These are phyloP conservation scores for Gomphus bonarii DNA, from an alignment of 1,284 basidiomycete species.

Conservation along the genomic window DNA sequence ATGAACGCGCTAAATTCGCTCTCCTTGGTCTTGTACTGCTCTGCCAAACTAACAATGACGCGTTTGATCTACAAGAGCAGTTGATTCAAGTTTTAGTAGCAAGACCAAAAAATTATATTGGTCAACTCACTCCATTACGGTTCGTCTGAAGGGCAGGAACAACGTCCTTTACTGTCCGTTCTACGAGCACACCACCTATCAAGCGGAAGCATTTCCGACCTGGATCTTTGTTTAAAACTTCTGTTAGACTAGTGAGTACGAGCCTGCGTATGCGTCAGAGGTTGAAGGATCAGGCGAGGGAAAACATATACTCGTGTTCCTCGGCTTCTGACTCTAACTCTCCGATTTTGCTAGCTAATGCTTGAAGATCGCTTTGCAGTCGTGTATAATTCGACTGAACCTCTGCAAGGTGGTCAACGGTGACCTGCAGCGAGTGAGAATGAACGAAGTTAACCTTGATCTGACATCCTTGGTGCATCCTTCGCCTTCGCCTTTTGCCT, in stretches of 20 bases:
- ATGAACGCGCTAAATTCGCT: conserved; percentile 78
- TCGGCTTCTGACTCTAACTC: conserved; percentile 91
- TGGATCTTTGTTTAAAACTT: conserved; percentile 70
- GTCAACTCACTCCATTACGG: conserved; percentile 59
- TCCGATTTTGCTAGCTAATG: conserved; percentile 82
- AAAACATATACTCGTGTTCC: conserved; percentile 61
- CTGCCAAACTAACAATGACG: conserved; percentile 64
- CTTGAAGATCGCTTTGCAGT: conserved; percentile 76
- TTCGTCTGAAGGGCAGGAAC: conserved; percentile 84
- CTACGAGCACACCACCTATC: conserved; percentile 92
- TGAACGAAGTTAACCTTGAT: conserved; percentile 44
- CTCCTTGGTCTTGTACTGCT: conserved; percentile 84
- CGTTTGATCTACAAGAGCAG: conserved; percentile 54
- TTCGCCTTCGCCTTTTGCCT: conserved; percentile 33
- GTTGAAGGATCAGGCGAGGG: conserved; percentile 1
- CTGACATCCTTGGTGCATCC: conserved; percentile 39
- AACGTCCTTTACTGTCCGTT: conserved; percentile 93
- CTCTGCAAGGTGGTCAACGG: conserved; percentile 44
- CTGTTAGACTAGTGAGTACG: conserved; percentile 80
- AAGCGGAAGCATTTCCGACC: conserved; percentile 93
- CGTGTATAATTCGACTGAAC: conserved; percentile 68
- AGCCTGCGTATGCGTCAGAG: conserved; percentile 41
- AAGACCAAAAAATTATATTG: conserved; percentile 7
- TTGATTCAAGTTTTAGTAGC: conserved; percentile 5
- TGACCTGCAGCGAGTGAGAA: conserved; percentile 21